Evolutionary conservation across 768 basidiomycete genomes (phyloP).

Genomic region (Trametes villosa): DNA sequence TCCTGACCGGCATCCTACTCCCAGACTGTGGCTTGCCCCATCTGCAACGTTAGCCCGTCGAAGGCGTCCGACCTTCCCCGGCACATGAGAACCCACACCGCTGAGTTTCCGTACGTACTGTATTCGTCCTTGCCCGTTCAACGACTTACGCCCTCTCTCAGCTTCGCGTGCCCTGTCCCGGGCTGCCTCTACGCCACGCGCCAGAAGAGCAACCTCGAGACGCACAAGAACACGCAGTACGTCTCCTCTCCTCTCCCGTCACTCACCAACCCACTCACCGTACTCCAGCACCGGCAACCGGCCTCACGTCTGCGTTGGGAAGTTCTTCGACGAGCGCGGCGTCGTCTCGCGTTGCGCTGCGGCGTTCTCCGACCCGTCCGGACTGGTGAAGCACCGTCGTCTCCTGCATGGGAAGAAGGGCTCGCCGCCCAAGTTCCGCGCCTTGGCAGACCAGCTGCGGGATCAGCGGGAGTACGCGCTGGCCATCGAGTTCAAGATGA

Average conservation of each 20-base stretch:
- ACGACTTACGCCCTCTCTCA: background rate
- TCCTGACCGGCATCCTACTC: too few species aligned
- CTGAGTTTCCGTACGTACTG: background rate
- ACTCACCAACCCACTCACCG: background rate
- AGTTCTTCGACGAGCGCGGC: background rate
- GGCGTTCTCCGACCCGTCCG: background rate
- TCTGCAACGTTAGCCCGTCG: background rate
- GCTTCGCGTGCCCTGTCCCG: background rate
- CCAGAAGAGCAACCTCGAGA: conserved; percentile 7
- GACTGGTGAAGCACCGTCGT: background rate
- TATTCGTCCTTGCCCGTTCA: background rate
- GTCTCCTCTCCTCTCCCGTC: background rate
- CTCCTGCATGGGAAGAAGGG: background rate
- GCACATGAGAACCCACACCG: background rate
- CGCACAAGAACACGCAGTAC: conserved; percentile 12
- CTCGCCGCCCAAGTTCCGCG: background rate
- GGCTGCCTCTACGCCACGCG: background rate
- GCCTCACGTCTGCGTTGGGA: background rate
- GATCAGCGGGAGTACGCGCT: too few species aligned
- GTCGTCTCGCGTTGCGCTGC: background rate
- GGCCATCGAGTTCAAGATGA: too few species aligned
- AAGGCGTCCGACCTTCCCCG: background rate
- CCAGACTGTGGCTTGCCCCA: background rate
- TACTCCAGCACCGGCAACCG: background rate
- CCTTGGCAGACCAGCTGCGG: background rate